Conservation (phyloP, 176 grass and related monocot genomes). For the Puya raimondii region DNA sequence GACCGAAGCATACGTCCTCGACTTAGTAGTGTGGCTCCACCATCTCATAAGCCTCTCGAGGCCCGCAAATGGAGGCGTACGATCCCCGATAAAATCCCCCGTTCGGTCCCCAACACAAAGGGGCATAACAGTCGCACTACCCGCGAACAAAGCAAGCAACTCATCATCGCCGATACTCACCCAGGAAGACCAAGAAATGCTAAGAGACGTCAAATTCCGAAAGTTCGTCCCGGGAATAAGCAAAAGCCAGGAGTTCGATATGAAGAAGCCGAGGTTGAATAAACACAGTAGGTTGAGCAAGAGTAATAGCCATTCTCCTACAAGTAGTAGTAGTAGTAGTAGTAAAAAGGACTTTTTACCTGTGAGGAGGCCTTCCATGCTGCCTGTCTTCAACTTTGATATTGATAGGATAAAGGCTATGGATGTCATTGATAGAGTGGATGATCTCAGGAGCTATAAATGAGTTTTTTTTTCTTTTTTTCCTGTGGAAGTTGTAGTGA, state of each 20-base stretch:
- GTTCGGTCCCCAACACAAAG: conserved; percentile 52
- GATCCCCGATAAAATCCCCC: conserved; percentile 89
- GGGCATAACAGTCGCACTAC: conserved; percentile 23
- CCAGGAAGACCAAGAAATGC: conserved; percentile 83
- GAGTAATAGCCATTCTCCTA: conserved; percentile 84
- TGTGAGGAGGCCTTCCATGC: conserved; percentile 49
- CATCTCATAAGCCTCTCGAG: conserved; percentile 77
- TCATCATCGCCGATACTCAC: conserved; percentile 53
- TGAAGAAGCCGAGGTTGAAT: conserved; percentile 29
- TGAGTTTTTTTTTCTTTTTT: no score
- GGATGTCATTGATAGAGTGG: conserved; percentile 84
- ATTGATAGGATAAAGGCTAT: conserved; percentile 73
- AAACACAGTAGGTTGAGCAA: conserved; percentile 76
- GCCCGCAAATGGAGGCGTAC: conserved; percentile 40
- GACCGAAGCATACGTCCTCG: conserved; percentile 69
- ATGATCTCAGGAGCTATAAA: conserved; percentile 50
- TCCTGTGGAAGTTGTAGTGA: no score
- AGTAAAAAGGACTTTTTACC: conserved; percentile 38
- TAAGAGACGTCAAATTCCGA: conserved; percentile 63
- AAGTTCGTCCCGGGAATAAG: conserved; percentile 81
- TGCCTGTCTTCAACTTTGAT: conserved; percentile 77
- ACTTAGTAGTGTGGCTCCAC: conserved; percentile 83
- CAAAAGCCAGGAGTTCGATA: conserved; percentile 94
- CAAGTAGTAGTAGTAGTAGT: conserved; percentile 35
- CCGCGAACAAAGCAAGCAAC: conserved; percentile 26